Conservation (phyloP, 208 protist genomes). For the Wallacemonas collosoma region DNA sequence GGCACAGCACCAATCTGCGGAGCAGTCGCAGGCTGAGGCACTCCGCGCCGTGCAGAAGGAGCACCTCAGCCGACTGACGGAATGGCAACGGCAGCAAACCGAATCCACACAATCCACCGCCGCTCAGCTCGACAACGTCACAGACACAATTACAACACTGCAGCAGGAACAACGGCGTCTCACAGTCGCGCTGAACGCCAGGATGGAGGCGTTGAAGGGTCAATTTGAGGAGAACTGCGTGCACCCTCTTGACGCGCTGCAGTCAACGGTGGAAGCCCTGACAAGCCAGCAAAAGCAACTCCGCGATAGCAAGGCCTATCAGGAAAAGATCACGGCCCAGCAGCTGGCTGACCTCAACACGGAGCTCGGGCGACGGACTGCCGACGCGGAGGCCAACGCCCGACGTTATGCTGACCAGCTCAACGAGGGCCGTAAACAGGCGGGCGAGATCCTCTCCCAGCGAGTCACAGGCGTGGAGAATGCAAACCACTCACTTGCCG, state of each 20-base stretch:
- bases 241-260: neutral
- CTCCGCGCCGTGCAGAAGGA: constrained; percentile 19
- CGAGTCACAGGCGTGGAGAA: constrained; percentile 1
- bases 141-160: neutral
- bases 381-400: neutral
- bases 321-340: constrained; percentile 22
- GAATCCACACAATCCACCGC: neutral
- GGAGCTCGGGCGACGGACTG: constrained; percentile 3
- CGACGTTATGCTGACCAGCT: constrained; percentile 3
- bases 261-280: neutral
- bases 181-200: neutral
- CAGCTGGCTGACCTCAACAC: constrained; percentile 13
- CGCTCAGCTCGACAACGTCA: neutral
- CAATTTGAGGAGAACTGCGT: neutral
- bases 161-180: constrained; percentile 14
- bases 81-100: neutral
- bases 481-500: neutral
- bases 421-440: neutral
- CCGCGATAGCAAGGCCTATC: constrained; percentile 17
- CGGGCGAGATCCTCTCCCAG: constrained; percentile 4
- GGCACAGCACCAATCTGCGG: constrained; percentile 8
- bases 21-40: constrained; percentile 26
- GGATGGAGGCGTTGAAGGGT: constrained; percentile 15
- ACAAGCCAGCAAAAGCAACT: constrained; percentile 9
- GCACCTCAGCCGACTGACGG: neutral